Evolutionary conservation across 352 stramenopile genomes (phyloP).

Genomic region (Phytophthora tubulina): DNA sequence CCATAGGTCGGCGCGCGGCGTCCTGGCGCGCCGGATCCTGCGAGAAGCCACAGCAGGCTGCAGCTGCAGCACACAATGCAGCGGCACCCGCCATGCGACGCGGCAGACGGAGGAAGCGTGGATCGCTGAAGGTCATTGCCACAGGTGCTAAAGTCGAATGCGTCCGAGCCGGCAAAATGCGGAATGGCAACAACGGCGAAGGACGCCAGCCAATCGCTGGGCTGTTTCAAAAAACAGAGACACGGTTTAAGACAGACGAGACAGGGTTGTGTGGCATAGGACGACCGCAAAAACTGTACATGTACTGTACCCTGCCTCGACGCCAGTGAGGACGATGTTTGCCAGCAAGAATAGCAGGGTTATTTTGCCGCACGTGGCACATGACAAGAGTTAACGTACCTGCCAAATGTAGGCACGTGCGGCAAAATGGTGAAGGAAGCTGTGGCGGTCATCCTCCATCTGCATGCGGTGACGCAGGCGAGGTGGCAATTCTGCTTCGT

Average conservation of each 20-base stretch:
- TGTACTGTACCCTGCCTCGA: background rate
- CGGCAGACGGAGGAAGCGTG: conserved; percentile 33
- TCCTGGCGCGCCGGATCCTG: conserved; percentile 28
- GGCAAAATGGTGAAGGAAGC: background rate
- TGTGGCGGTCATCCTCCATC: no score
- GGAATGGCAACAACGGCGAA: conserved; percentile 22
- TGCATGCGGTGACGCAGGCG: conserved; percentile 11
- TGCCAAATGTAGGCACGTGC: conserved; percentile 3
- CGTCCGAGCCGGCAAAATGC: conserved; percentile 22
- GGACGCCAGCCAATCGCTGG: conserved; percentile 18
- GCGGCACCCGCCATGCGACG: conserved; percentile 34
- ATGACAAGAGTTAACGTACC: background rate
- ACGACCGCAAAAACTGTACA: conserved; percentile 22
- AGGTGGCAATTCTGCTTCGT: conserved; percentile 35
- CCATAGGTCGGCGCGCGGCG: conserved; percentile 14
- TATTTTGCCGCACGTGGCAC: background rate
- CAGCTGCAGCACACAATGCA: conserved; percentile 30
- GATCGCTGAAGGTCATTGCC: conserved; percentile 33
- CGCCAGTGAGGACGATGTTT: conserved; percentile 10
- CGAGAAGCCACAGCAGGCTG: conserved; percentile 14
- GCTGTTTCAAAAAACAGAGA: conserved; percentile 17
- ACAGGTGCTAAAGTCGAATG: background rate
- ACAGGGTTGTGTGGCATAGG: conserved; percentile 22
- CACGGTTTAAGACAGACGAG: conserved; percentile 1
- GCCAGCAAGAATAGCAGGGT: conserved; percentile 6